phyloP scores from a whole-genome alignment of 805 yeast genomes.

The Saturnispora gosingensis region DNA sequence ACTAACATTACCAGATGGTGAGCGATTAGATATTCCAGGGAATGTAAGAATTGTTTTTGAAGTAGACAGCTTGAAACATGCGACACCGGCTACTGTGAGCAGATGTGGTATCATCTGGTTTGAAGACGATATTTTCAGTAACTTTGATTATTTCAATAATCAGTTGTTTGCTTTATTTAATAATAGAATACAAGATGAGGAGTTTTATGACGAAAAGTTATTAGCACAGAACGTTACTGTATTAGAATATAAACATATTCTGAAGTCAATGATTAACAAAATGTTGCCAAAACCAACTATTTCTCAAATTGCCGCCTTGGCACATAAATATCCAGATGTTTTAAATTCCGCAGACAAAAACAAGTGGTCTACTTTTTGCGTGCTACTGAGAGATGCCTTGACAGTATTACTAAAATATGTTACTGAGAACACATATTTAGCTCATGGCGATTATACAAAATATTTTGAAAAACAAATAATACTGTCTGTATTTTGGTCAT shows the following conservation, averaged over 20 bases:
- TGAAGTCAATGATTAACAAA: slow-evolving; percentile 2
- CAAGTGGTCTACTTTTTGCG: slow-evolving; percentile 27
- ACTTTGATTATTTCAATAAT: slow-evolving; percentile 9
- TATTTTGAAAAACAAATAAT: slow-evolving; percentile 30
- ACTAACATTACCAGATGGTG: slow-evolving; percentile 84
- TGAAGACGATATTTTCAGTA: slow-evolving; percentile 26
- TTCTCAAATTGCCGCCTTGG: neutral
- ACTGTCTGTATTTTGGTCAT: slow-evolving; percentile 49
- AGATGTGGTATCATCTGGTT: slow-evolving; percentile 87
- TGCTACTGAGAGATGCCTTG: slow-evolving; percentile 32
- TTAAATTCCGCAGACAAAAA: neutral
- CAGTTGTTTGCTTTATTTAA: slow-evolving; percentile 12
- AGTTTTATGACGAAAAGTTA: slow-evolving; percentile 1
- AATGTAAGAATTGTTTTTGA: slow-evolving; percentile 69
- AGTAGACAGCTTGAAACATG: slow-evolving; percentile 50
- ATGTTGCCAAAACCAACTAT: neutral
- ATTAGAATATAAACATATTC: slow-evolving; percentile 1
- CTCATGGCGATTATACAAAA: slow-evolving; percentile 20
- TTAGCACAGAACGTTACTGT: neutral
- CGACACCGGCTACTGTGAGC: slow-evolving; percentile 88
- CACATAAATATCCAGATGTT: neutral
- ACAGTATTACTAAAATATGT: slow-evolving; percentile 20
- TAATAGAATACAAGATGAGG: slow-evolving; percentile 11
- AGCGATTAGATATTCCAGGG: slow-evolving; percentile 57
- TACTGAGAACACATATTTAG: slow-evolving; percentile 17